A percentile compares a stretch with the other conserved stretches of the same genome.
Evolutionary conservation across 1,284 basidiomycete genomes (phyloP).

Genomic region (Sutorius eximius): DNA sequence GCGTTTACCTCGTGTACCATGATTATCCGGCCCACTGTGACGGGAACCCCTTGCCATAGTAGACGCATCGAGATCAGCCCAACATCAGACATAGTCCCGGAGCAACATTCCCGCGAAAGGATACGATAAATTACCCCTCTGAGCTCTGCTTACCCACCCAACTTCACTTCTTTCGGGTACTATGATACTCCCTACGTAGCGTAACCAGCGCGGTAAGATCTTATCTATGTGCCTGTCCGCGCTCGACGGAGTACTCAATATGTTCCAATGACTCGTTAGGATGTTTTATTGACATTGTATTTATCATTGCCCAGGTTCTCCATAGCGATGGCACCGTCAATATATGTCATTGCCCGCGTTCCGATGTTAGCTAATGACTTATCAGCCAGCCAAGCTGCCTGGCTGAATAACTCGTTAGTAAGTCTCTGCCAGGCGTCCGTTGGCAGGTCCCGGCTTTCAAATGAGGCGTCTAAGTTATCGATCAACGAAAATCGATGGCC

Average conservation of each 20-base stretch:
- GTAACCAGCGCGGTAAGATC: background rate
- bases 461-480: slow-evolving; percentile 21
- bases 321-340: background rate
- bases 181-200: background rate
- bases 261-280: background rate
- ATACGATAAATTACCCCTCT: background rate
- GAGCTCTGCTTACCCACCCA: background rate
- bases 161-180: background rate
- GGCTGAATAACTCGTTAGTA: background rate
- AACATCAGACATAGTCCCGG: slow-evolving; percentile 1
- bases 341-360: background rate
- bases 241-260: slow-evolving; percentile 3
- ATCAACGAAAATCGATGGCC: background rate
- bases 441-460: slow-evolving; percentile 27
- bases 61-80: slow-evolving; percentile 9
- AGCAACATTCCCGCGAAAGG: slow-evolving; percentile 1
- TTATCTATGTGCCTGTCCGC: slow-evolving; percentile 1
- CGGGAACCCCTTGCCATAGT: background rate
- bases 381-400: background rate
- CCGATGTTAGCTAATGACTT: slow-evolving; percentile 3
- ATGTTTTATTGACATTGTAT: background rate
- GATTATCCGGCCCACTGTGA: slow-evolving; percentile 1
- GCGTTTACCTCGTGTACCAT: slow-evolving; percentile 12
- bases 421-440: slow-evolving; percentile 5
- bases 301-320: slow-evolving; percentile 3